These are phyloP conservation scores for Fusarium sambucinum DNA, from an alignment of 2,329 filamentous ascomycete species.

Conservation along the genomic window DNA sequence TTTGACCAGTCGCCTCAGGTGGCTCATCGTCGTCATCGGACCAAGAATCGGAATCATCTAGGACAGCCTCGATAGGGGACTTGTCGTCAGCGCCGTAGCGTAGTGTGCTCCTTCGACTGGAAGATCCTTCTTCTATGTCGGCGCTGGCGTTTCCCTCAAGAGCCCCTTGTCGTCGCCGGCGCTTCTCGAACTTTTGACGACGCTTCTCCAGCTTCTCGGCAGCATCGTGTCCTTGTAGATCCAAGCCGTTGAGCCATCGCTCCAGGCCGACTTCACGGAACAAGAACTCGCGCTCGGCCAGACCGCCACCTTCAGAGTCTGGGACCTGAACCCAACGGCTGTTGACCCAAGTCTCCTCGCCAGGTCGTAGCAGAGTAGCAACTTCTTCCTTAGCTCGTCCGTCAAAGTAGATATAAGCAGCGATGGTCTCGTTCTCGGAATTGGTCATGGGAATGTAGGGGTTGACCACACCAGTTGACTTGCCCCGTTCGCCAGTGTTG, in stretches of 20 bases:
- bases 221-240: conserved; percentile 92
- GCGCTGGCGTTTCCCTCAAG: conserved; percentile 52
- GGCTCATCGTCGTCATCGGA: conserved; percentile 87
- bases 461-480: conserved; percentile 69
- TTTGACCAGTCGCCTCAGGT: conserved; percentile 94
- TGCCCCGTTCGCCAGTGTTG: conserved; percentile 63
- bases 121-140: conserved; percentile 59
- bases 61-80: conserved; percentile 76
- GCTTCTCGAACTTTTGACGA: conserved; percentile 80
- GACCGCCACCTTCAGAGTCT: conserved; percentile 88
- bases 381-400: conserved; percentile 96
- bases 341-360: conserved; percentile 99
- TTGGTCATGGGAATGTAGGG: conserved; percentile 94
- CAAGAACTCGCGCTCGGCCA: conserved; percentile 95
- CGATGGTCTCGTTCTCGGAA: conserved; percentile 95
- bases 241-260: conserved; percentile 94
- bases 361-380: conserved; percentile 88
- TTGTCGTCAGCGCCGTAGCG: conserved; percentile 83
- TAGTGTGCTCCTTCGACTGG: conserved; percentile 68
- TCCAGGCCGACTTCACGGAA: conserved; percentile 97
- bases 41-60: conserved; percentile 79
- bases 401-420: conserved; percentile 99
- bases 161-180: conserved; percentile 72
- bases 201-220: conserved; percentile 92
- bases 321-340: conserved; percentile 97